These are phyloP conservation scores for Mangifera indica DNA, from an alignment of 345 rosid species.

Conservation along the genomic window DNA sequence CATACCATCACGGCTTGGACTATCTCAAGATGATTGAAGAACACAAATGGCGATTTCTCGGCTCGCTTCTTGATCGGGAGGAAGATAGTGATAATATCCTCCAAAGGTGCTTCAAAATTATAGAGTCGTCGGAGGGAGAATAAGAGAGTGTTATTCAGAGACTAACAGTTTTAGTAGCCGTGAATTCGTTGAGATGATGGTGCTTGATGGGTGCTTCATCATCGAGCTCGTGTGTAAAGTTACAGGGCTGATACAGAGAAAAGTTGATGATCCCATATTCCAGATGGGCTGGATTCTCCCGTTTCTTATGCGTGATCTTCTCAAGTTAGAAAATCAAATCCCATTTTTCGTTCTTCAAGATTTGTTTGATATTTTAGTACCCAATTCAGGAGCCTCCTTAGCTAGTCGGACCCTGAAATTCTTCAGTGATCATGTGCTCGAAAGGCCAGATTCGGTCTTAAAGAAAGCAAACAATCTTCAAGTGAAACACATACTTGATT, in stretches of 20 bases:
- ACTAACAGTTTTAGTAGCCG: neutral
- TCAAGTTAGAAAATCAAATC: slow-evolving; percentile 26
- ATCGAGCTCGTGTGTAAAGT: slow-evolving; percentile 7
- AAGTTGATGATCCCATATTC: slow-evolving; percentile 20
- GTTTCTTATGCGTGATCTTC: slow-evolving; percentile 21
- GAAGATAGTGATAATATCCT: neutral
- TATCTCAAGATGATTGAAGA: slow-evolving; percentile 18
- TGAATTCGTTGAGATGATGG: slow-evolving; percentile 21
- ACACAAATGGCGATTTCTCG: slow-evolving; percentile 21
- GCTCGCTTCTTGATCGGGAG: neutral
- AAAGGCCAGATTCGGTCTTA: neutral
- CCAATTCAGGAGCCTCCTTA: neutral
- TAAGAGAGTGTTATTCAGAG: slow-evolving; percentile 21
- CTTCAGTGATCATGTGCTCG: slow-evolving; percentile 6
- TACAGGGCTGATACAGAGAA: neutral
- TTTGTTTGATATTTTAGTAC: slow-evolving; percentile 2
- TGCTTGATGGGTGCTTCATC: slow-evolving; percentile 23
- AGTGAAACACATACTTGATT: slow-evolving; percentile 15
- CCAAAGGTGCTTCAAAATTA: neutral
- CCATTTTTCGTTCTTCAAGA: slow-evolving; percentile 20
- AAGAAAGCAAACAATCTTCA: neutral
- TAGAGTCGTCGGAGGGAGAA: neutral
- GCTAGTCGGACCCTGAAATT: neutral
- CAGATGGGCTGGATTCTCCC: slow-evolving; percentile 2
- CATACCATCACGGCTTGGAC: slow-evolving; percentile 9